phyloP scores from a whole-genome alignment of 148 eudicot species.

The Simmondsia chinensis region DNA sequence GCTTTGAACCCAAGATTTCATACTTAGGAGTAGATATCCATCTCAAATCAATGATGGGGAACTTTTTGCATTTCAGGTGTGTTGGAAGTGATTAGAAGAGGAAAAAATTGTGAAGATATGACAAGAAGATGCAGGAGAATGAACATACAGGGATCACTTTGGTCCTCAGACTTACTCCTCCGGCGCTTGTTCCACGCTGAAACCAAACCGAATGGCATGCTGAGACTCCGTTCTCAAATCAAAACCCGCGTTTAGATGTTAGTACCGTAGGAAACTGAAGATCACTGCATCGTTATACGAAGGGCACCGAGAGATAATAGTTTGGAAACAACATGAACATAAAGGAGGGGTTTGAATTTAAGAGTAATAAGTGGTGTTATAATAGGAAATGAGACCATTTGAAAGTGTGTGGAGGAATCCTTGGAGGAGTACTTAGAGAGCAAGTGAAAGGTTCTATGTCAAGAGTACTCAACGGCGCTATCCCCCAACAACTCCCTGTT shows the following conservation, averaged over 20 bases:
- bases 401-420: slow-evolving; percentile 22
- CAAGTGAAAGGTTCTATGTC: slow-evolving; percentile 35
- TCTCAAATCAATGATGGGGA: too few relatives aligned
- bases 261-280: too few relatives aligned
- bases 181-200: slow-evolving; percentile 90
- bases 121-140: background rate
- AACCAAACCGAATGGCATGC: slow-evolving; percentile 80
- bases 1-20: too few relatives aligned
- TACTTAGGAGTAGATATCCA: too few relatives aligned
- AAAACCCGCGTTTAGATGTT: too few relatives aligned
- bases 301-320: background rate
- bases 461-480: slow-evolving; percentile 40
- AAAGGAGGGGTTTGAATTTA: background rate
- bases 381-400: background rate
- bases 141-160: slow-evolving; percentile 52
- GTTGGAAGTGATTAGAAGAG: background rate
- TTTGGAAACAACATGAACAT: background rate
- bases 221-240: too few relatives aligned
- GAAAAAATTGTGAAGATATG: slow-evolving; percentile 5
- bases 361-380: slow-evolving; percentile 6
- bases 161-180: slow-evolving; percentile 84
- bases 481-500: slow-evolving; percentile 36
- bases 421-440: slow-evolving; percentile 46
- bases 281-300: too few relatives aligned
- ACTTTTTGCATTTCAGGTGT: background rate